These are phyloP conservation scores for Mitragyna speciosa DNA, from an alignment of 257 asterid genomes.

Conservation along the genomic window DNA sequence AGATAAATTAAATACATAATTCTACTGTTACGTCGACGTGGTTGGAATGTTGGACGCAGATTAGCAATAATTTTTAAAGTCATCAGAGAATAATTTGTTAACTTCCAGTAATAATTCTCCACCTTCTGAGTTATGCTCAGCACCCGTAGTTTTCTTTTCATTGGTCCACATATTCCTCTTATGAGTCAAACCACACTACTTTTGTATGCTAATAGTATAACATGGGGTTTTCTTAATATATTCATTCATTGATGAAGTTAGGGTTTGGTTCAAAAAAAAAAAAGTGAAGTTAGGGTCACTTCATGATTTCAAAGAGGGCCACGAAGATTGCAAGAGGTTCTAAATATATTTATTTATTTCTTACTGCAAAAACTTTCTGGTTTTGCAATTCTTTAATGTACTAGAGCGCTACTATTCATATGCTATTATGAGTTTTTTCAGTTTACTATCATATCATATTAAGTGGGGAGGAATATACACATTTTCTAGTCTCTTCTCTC, in stretches of 20 bases:
- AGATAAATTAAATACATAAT: background rate
- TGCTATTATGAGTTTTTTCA: background rate
- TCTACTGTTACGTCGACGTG: background rate
- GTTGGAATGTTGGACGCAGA: constrained; percentile 44
- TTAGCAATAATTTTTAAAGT: background rate
- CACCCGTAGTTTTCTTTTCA: background rate
- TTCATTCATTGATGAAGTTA: background rate
- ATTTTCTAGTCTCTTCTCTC: background rate
- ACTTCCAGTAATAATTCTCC: background rate
- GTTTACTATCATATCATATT: background rate
- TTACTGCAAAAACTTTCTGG: background rate
- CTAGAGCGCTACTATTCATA: background rate
- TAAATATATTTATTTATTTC: background rate
- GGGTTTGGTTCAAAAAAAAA: background rate
- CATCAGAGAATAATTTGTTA: background rate
- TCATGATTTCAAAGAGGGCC: background rate
- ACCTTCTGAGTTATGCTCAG: background rate
- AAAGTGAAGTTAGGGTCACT: background rate
- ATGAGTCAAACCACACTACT: constrained; percentile 17
- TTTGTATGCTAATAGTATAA: background rate
- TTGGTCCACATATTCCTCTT: constrained; percentile 1
- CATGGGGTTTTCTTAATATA: background rate
- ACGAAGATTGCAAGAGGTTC: background rate
- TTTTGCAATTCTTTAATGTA: background rate
- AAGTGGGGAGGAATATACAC: background rate